phyloP scores from a whole-genome alignment of 1,139 yeast species.

The Scheffersomyces lignicola region DNA sequence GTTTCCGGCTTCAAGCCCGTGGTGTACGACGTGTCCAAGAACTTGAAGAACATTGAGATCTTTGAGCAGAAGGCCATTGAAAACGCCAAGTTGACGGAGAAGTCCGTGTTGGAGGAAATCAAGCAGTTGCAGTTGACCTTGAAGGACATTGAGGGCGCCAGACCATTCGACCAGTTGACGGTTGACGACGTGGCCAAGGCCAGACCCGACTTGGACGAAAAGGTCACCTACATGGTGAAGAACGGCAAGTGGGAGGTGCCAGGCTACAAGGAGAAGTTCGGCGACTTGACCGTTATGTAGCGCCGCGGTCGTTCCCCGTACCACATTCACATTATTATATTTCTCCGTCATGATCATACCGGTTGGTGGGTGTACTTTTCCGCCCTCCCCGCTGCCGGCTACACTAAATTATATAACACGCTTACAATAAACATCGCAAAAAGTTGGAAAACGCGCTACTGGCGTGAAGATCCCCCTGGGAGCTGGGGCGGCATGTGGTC shows the following conservation, averaged over 20 bases:
- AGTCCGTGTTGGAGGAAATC: constrained; percentile 83
- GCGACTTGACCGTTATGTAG: constrained; percentile 93
- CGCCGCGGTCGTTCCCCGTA: constrained; percentile 1
- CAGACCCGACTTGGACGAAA: constrained; percentile 95
- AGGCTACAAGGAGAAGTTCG: constrained; percentile 97
- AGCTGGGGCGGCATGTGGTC: too few relatives aligned
- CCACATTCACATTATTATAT: neutral
- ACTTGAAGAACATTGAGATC: constrained; percentile 86
- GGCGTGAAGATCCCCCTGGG: too few relatives aligned
- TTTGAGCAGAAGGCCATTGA: constrained; percentile 95
- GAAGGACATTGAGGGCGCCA: constrained; percentile 91
- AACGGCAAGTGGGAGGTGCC: constrained; percentile 99
- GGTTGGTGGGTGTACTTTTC: too few relatives aligned
- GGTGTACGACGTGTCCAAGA: constrained; percentile 83
- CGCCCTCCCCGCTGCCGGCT: too few relatives aligned
- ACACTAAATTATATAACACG: too few relatives aligned
- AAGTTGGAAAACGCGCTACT: too few relatives aligned
- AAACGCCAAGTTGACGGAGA: constrained; percentile 93
- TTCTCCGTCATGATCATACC: constrained; percentile 1
- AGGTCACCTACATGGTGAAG: constrained; percentile 92
- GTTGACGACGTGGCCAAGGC: constrained; percentile 94
- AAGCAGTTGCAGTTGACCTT: constrained; percentile 83
- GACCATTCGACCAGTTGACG: constrained; percentile 96
- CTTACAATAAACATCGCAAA: too few relatives aligned
- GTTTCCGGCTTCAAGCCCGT: constrained; percentile 77